Conservation (phyloP, 495 filamentous ascomycete species). For the Xylaria venustula region DNA sequence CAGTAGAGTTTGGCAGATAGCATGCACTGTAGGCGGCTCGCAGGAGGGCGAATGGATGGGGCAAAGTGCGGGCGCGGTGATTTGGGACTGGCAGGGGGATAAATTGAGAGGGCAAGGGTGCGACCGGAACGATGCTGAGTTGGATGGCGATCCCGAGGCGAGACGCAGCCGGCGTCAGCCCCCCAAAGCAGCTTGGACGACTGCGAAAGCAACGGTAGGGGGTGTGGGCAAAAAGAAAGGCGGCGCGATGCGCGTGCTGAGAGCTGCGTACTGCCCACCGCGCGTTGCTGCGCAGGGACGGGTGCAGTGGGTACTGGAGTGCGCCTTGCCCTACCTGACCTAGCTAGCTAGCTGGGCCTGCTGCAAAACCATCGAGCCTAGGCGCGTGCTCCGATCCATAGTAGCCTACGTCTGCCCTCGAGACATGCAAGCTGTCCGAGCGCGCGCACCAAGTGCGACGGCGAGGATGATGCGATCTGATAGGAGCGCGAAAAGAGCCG, state of each 20-base stretch:
- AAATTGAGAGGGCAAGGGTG: slow-evolving; percentile 22
- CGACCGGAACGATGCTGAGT: slow-evolving; percentile 17
- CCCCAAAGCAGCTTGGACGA: slow-evolving; percentile 15
- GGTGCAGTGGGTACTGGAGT: slow-evolving; percentile 14
- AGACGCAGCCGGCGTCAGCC: slow-evolving; percentile 31
- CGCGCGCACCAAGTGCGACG: no score
- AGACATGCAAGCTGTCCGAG: slow-evolving; percentile 8
- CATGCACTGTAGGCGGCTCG: background rate
- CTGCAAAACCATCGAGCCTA: slow-evolving; percentile 1
- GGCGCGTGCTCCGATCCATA: slow-evolving; percentile 8
- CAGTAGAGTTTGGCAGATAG: background rate
- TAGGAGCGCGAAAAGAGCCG: no score
- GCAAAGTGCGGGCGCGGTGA: slow-evolving; percentile 2
- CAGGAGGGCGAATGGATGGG: background rate
- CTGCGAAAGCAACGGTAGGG: background rate
- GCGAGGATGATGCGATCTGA: background rate
- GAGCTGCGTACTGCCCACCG: background rate
- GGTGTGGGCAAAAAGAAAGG: background rate
- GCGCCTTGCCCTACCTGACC: slow-evolving; percentile 18
- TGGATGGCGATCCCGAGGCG: slow-evolving; percentile 28
- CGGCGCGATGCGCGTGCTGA: slow-evolving; percentile 15
- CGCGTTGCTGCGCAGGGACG: no score
- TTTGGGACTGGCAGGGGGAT: slow-evolving; percentile 20
- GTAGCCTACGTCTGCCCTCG: background rate
- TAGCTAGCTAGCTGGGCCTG: background rate